These are phyloP conservation scores for Periconia digitata DNA, from an alignment of 2,329 filamentous ascomycete genomes.

Conservation along the genomic window DNA sequence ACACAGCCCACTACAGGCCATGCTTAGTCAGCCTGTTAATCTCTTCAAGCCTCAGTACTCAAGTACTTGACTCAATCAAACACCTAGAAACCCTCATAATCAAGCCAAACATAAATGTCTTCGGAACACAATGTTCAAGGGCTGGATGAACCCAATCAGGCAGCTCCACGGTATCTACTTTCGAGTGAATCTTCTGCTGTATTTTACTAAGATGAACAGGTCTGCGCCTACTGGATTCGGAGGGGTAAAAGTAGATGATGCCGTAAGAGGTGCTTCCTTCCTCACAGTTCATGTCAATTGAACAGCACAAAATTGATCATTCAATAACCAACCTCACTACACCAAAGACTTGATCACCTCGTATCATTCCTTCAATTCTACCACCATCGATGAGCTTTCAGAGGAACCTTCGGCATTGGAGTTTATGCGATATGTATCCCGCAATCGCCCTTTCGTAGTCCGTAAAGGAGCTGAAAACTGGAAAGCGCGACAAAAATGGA, in stretches of 20 bases:
- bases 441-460: conserved; percentile 74
- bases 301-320: background rate
- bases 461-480: conserved; percentile 64
- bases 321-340: background rate
- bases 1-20: too few relatives aligned
- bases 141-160: conserved; percentile 16
- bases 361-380: conserved; percentile 73
- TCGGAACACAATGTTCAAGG: conserved; percentile 22
- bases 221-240: conserved; percentile 34
- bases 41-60: too few relatives aligned
- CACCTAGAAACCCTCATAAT: too few relatives aligned
- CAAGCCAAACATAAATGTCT: too few relatives aligned
- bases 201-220: conserved; percentile 12
- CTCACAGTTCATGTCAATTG: conserved; percentile 1
- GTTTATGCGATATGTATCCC: conserved; percentile 76
- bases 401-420: conserved; percentile 72
- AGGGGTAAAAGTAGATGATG: conserved; percentile 27
- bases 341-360: conserved; percentile 57
- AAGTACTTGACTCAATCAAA: too few relatives aligned
- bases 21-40: too few relatives aligned
- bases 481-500: conserved; percentile 66
- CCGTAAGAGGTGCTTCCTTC: conserved; percentile 40
- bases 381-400: conserved; percentile 60
- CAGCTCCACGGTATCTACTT: conserved; percentile 18
- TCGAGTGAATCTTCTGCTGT: background rate